Base-by-base conservation (phyloP, 192 early-diverging fungal species). In the Thamnidium elegans region DNA sequence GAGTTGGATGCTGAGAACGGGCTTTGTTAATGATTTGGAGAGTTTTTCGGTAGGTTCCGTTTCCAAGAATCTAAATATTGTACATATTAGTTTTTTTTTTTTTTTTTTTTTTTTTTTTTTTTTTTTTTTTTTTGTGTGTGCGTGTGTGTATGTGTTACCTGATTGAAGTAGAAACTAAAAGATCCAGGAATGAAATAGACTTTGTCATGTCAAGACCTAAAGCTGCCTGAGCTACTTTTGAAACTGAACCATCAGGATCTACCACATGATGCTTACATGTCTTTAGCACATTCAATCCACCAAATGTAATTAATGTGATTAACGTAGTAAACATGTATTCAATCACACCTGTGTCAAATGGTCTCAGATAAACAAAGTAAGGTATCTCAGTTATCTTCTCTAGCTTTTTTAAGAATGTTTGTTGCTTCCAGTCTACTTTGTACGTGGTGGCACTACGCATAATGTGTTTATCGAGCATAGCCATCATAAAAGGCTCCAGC, bases 271-370 rank as follows among this genome's bases (percentile, higher is more conserved):
- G 15, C n/a, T 55, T 70, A 42, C 34, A 70, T 21, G 68, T 62
- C 47, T 70, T 70, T 8, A 70, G 45, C 19, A 87, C 81, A 20
- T 72, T 75, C 20, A 73, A 44, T 7, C 84, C 81, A 21, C 86
- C 87, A 62, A 87, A 83, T 7, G 64, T 59, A 46, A 86, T 67
- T 0, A 90, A 63, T 0, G 68, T 74, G 8, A 70, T 51, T 30
- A 91, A 59, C 0, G 83, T 84, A 19, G 79, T 78, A 53, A 88
- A 77, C 15, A 84, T 79, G 55, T 92, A 91, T 30, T 84, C 77
- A 1, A 90, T 80, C 70, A 86, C 84, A 2, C 74, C 91, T 50
- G 76, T 79, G 58, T 90, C 87, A 70, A 90, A 89, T 4, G 83
- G 72, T 9, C 79, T 72, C 48, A 74, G 51, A 55, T 89, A 91